Evolutionary conservation across 2,329 filamentous ascomycete genomes (phyloP).

Genomic region (Chaetomiaceae sp.): DNA sequence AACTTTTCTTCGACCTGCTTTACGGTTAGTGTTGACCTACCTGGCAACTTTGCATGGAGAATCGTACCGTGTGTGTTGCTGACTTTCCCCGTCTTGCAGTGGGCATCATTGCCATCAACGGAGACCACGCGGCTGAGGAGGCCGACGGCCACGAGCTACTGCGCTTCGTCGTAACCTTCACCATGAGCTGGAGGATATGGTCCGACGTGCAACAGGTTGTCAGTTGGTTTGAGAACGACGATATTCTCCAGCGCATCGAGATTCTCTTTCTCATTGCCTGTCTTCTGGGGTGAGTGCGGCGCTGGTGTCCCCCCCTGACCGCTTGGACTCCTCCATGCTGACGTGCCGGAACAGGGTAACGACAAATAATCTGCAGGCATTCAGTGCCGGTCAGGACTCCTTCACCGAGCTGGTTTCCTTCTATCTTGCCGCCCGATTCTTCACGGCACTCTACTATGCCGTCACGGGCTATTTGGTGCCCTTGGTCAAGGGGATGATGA

Average conservation of each 20-base stretch:
- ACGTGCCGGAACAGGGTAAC: too few relatives aligned
- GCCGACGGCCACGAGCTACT: background rate
- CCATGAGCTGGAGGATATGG: conserved; percentile 1
- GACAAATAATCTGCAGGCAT: background rate
- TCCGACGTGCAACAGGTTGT: background rate
- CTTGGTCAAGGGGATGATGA: background rate
- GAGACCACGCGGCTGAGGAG: background rate
- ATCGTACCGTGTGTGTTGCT: too few relatives aligned
- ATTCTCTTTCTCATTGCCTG: background rate
- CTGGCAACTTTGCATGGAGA: too few relatives aligned
- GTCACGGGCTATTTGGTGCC: background rate
- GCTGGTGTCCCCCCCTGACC: background rate
- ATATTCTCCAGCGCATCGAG: background rate
- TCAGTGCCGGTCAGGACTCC: background rate
- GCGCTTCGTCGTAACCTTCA: background rate
- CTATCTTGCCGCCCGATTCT: background rate
- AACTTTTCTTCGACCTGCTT: background rate
- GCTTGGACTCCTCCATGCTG: too few relatives aligned
- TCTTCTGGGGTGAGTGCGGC: background rate
- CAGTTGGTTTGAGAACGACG: background rate
- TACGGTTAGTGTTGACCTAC: background rate
- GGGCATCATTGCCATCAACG: conserved; percentile 2
- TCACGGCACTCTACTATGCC: background rate
- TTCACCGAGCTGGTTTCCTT: background rate
- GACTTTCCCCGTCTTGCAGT: background rate